Percentiles rank a stretch among this genome's conserved stretches.
phyloP scores from a whole-genome alignment of 371 early-diverging fungal genomes.

The Parasitella parasitica region DNA sequence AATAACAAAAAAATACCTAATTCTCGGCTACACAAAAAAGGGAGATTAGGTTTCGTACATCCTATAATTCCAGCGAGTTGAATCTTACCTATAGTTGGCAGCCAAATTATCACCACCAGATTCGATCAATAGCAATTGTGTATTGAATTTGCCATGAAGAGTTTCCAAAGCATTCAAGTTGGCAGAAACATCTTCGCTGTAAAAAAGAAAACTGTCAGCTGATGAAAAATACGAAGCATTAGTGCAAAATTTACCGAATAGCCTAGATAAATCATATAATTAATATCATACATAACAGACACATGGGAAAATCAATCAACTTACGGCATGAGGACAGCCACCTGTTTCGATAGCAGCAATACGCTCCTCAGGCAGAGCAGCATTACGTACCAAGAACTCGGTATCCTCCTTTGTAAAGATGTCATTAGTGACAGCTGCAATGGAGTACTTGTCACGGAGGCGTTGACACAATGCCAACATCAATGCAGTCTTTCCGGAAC shows the following conservation, averaged over 20 bases:
- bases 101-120: slow-evolving; percentile 93
- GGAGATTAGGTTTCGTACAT: slow-evolving; percentile 6
- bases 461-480: slow-evolving; percentile 87
- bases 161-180: slow-evolving; percentile 89
- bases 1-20: slow-evolving; percentile 34
- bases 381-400: slow-evolving; percentile 85
- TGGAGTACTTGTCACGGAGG: slow-evolving; percentile 74
- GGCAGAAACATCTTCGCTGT: slow-evolving; percentile 92
- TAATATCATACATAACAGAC: neutral
- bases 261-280: slow-evolving; percentile 25
- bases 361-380: slow-evolving; percentile 84
- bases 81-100: slow-evolving; percentile 79
- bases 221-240: too few species aligned
- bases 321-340: slow-evolving; percentile 93
- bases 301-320: slow-evolving; percentile 3
- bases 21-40: slow-evolving; percentile 41
- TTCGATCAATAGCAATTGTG: slow-evolving; percentile 86
- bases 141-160: slow-evolving; percentile 79
- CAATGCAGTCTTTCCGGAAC: slow-evolving; percentile 94
- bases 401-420: slow-evolving; percentile 91
- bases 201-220: too few species aligned
- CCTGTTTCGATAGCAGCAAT: slow-evolving; percentile 93
- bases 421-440: slow-evolving; percentile 88
- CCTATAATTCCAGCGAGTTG: neutral
- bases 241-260: slow-evolving; percentile 39